Evolutionary conservation across 805 yeast species (phyloP).

Genomic region (Candida koratica): DNA sequence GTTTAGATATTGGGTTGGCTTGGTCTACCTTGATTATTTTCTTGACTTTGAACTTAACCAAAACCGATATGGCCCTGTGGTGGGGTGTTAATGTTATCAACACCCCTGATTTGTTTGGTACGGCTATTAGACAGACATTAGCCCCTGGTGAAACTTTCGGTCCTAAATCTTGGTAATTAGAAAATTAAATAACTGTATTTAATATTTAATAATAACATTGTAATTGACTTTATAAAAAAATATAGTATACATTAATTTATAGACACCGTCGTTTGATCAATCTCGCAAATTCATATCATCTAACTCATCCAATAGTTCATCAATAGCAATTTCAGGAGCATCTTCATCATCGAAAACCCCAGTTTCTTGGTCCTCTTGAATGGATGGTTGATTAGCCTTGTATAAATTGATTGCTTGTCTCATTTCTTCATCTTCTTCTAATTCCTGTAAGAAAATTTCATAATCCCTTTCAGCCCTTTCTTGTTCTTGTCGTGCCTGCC

Average conservation of each 20-base stretch:
- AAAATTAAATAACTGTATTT: too few species aligned
- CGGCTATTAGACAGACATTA: conserved; percentile 25
- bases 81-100: conserved; percentile 59
- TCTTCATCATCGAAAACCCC: conserved; percentile 59
- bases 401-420: conserved; percentile 88
- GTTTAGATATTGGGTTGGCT: conserved; percentile 43
- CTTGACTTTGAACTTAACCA: conserved; percentile 24
- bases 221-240: too few species aligned
- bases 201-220: neutral
- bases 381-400: conserved; percentile 47
- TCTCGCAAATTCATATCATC: conserved; percentile 88
- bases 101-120: conserved; percentile 30
- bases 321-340: conserved; percentile 85
- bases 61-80: conserved; percentile 40
- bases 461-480: conserved; percentile 93
- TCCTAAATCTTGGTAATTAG: conserved; percentile 46
- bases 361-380: conserved; percentile 39
- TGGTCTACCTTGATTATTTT: conserved; percentile 37
- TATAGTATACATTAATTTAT: too few species aligned
- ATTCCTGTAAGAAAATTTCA: conserved; percentile 91
- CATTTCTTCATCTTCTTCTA: conserved; percentile 94
- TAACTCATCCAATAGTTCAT: conserved; percentile 89
- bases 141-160: conserved; percentile 46
- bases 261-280: too few species aligned
- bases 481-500: conserved; percentile 80